A percentile compares a stretch with the other conserved stretches of the same genome.
These are phyloP conservation scores for Fusarium caatingaense DNA, from an alignment of 2,329 filamentous ascomycete species.

Conservation along the genomic window DNA sequence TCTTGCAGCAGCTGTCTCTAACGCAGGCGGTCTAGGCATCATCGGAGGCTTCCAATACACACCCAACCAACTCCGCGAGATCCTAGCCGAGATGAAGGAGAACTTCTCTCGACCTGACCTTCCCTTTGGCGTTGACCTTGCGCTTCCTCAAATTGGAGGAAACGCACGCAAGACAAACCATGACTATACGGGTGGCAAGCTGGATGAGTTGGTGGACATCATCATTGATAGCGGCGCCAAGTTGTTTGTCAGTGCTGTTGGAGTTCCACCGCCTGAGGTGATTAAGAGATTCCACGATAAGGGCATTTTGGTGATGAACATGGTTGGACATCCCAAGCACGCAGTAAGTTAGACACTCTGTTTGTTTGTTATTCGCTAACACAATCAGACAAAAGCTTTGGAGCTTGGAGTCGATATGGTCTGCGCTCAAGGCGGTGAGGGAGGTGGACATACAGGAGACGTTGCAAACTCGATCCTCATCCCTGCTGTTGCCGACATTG, in stretches of 20 bases:
- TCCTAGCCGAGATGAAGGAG: conserved; percentile 87
- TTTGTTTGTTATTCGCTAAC: conserved; percentile 11
- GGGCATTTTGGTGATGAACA: conserved; percentile 92
- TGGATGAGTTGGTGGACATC: conserved; percentile 89
- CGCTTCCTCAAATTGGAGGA: conserved; percentile 88
- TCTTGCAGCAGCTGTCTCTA: conserved; percentile 87
- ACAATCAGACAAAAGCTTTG: conserved; percentile 72
- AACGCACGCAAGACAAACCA: conserved; percentile 90
- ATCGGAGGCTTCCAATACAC: conserved; percentile 79
- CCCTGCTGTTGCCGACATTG: conserved; percentile 87
- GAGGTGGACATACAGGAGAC: conserved; percentile 91
- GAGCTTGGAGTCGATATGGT: conserved; percentile 89
- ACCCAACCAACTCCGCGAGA: conserved; percentile 78
- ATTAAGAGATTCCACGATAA: conserved; percentile 82
- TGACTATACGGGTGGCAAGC: conserved; percentile 91
- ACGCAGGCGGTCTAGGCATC: conserved; percentile 85
- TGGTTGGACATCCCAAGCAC: conserved; percentile 94
- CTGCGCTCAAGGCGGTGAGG: conserved; percentile 92
- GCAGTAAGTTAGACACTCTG: conserved; percentile 61
- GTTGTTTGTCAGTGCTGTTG: conserved; percentile 89
- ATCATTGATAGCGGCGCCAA: conserved; percentile 85
- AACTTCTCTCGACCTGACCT: conserved; percentile 73
- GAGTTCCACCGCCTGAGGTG: conserved; percentile 79
- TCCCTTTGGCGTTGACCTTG: conserved; percentile 92
- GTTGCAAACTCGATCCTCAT: conserved; percentile 88